phyloP scores from a whole-genome alignment of 768 basidiomycete genomes.

The Amanita fuliginea region DNA sequence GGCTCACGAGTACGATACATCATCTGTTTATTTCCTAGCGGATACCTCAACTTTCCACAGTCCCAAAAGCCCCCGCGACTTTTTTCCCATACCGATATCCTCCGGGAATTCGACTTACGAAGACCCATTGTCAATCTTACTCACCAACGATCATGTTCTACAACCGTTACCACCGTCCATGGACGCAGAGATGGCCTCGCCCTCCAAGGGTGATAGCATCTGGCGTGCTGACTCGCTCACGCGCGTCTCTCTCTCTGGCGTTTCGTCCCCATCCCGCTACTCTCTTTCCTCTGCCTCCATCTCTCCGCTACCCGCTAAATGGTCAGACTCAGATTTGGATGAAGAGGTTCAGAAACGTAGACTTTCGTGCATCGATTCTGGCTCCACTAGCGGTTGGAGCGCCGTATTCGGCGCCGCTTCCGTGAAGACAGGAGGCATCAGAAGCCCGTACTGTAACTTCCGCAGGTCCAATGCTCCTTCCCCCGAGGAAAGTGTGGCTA shows the following conservation, averaged over 20 bases:
- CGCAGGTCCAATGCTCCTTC: conserved; percentile 4
- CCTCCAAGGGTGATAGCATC: not conserved
- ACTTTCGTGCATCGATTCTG: not conserved
- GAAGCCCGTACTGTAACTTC: conserved; percentile 5
- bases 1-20: conserved; percentile 6
- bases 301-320: not conserved
- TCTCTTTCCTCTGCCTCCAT: not conserved
- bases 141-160: not conserved
- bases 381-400: not conserved
- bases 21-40: conserved; percentile 5
- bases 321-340: conserved; percentile 3
- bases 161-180: not conserved
- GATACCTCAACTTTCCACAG: conserved; percentile 4
- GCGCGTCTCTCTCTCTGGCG: not conserved
- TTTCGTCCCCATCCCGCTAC: conserved; percentile 6
- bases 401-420: not conserved
- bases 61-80: not conserved
- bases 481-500: conserved; percentile 2
- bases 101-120: conserved; percentile 1
- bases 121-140: conserved; percentile 3
- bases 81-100: not conserved
- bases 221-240: not conserved
- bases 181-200: conserved; percentile 5
- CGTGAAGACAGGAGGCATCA: conserved; percentile 5
- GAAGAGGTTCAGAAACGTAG: not conserved